Conservation (phyloP, 2,329 filamentous ascomycete species). For the Rhynchosporium secalis region DNA sequence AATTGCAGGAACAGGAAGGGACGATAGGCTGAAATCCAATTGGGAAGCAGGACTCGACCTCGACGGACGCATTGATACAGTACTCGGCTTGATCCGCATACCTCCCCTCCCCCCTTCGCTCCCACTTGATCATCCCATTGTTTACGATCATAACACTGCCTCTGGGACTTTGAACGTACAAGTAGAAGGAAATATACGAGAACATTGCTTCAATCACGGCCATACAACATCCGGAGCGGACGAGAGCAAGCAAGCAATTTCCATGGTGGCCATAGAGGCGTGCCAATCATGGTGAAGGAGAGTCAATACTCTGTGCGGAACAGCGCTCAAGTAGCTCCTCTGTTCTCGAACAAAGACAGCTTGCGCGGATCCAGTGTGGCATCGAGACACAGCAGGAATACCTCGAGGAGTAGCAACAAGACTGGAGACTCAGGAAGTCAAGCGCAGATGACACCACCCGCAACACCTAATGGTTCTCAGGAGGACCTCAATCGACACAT, state of each 20-base stretch:
- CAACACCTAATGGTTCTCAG: slow-evolving; percentile 69
- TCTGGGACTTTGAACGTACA: slow-evolving; percentile 5
- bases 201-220: slow-evolving; percentile 7
- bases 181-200: slow-evolving; percentile 8
- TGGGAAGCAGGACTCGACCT: slow-evolving; percentile 19
- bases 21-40: slow-evolving; percentile 14
- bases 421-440: slow-evolving; percentile 34
- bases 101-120: slow-evolving; percentile 1
- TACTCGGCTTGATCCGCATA: slow-evolving; percentile 19
- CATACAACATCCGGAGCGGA: slow-evolving; percentile 9
- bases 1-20: slow-evolving; percentile 13
- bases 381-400: slow-evolving; percentile 45
- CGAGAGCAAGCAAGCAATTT: slow-evolving; percentile 17
- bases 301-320: slow-evolving; percentile 44
- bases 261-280: slow-evolving; percentile 34
- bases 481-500: slow-evolving; percentile 50
- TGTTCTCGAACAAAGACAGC: slow-evolving; percentile 52
- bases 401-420: slow-evolving; percentile 39
- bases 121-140: slow-evolving; percentile 13
- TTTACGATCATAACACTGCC: slow-evolving; percentile 15
- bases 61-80: slow-evolving; percentile 18
- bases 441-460: slow-evolving; percentile 71
- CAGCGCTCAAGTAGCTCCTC: slow-evolving; percentile 62
- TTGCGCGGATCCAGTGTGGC: slow-evolving; percentile 39
- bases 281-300: slow-evolving; percentile 39